A percentile compares a stretch with the other conserved stretches of the same genome.
These are phyloP conservation scores for Sicyos edulis DNA, from an alignment of 306 rosid genomes.

Conservation along the genomic window DNA sequence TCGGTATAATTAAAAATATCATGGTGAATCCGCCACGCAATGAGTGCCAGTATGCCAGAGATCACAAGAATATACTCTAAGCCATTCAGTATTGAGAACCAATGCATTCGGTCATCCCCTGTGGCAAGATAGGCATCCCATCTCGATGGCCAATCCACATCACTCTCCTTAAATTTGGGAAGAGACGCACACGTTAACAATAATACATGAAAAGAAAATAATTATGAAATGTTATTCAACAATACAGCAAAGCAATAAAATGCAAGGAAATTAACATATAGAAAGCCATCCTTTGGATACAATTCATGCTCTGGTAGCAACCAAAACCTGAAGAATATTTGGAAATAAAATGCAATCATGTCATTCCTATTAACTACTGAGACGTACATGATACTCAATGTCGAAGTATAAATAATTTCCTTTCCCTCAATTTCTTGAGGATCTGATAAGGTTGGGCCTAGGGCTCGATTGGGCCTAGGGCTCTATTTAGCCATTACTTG, in stretches of 20 bases:
- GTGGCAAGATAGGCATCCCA: conserved; percentile 72
- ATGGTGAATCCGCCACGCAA: conserved; percentile 58
- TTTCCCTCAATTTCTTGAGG: conserved; percentile 63
- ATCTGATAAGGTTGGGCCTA: no score
- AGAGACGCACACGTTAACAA: not conserved
- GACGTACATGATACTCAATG: conserved; percentile 49
- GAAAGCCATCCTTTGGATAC: not conserved
- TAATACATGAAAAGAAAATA: not conserved
- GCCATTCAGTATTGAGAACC: conserved; percentile 65
- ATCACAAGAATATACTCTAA: conserved; percentile 66
- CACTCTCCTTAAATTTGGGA: conserved; percentile 35
- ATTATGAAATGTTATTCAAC: not conserved
- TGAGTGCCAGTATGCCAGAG: conserved; percentile 69
- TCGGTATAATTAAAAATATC: conserved; percentile 70
- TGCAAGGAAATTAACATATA: not conserved
- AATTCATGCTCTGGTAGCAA: not conserved
- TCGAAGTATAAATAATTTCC: conserved; percentile 62
- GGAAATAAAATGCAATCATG: not conserved
- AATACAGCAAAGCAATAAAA: not conserved
- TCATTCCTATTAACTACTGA: not conserved
- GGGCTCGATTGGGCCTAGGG: no score
- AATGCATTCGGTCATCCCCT: conserved; percentile 62
- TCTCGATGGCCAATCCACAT: conserved; percentile 72
- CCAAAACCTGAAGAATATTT: no score
- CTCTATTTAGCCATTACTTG: no score